A percentile compares a stretch with the other conserved stretches of the same genome.
Evolutionary conservation across 768 basidiomycete species (phyloP).

Genomic region (Leccinum olivaceopallidum): DNA sequence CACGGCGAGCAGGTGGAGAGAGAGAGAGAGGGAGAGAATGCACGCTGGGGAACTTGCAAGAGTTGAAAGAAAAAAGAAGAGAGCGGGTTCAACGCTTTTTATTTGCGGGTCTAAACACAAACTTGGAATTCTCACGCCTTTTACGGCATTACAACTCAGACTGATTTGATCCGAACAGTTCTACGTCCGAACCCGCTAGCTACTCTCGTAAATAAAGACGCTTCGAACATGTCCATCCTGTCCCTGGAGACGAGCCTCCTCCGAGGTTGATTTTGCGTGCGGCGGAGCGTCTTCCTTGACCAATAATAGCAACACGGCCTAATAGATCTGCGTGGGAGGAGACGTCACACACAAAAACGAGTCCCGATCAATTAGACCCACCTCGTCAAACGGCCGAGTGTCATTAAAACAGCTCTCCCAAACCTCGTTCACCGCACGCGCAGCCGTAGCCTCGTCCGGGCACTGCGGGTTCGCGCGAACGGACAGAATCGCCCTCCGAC

Average conservation of each 20-base stretch:
- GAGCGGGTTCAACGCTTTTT: conserved; percentile 18
- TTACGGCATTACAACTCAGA: conserved; percentile 16
- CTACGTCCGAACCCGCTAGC: background rate
- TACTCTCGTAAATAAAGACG: background rate
- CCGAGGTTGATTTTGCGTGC: background rate
- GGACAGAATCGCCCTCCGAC: conserved; percentile 81
- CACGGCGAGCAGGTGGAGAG: too few species aligned
- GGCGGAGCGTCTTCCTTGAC: background rate
- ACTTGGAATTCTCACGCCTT: conserved; percentile 25
- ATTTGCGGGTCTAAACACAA: conserved; percentile 16
- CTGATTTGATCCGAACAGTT: background rate
- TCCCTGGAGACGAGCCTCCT: conserved; percentile 13
- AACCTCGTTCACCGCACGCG: conserved; percentile 91
- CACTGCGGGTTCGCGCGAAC: conserved; percentile 82
- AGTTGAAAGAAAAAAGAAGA: conserved; percentile 3
- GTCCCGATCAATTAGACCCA: conserved; percentile 31
- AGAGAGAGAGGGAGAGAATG: conserved; percentile 11
- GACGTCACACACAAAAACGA: background rate
- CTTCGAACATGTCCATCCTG: background rate
- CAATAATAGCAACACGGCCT: conserved; percentile 12
- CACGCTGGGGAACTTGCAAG: conserved; percentile 16
- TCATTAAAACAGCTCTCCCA: conserved; percentile 97
- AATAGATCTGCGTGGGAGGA: conserved; percentile 36
- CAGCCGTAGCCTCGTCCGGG: conserved; percentile 72
- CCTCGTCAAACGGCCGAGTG: conserved; percentile 97